A percentile compares a stretch with the other conserved stretches of the same genome.
phyloP scores from a whole-genome alignment of 441 rosid species.

The Erodium texanum region DNA sequence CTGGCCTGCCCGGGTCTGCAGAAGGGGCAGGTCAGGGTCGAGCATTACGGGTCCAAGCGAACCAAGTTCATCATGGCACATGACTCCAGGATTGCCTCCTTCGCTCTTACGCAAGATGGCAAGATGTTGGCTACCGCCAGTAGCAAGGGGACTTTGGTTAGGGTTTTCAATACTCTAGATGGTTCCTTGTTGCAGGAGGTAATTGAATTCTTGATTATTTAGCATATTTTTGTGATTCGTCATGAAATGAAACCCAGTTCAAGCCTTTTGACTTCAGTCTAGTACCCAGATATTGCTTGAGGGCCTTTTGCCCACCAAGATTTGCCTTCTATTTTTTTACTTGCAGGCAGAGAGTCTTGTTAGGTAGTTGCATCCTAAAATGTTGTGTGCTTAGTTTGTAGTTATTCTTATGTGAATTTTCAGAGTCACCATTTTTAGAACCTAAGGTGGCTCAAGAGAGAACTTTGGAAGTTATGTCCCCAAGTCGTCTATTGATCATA shows the following conservation, averaged over 20 bases:
- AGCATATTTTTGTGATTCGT: neutral
- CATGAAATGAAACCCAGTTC: no score
- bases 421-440: neutral
- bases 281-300: neutral
- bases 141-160: conserved; percentile 71
- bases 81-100: conserved; percentile 65
- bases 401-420: neutral
- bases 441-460: no score
- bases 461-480: neutral
- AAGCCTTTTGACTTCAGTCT: neutral
- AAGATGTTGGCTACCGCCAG: conserved; percentile 87
- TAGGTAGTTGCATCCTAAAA: neutral
- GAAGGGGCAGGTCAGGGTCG: conserved; percentile 68
- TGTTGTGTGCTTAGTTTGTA: neutral
- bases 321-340: no score
- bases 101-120: conserved; percentile 83
- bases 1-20: conserved; percentile 85
- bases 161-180: conserved; percentile 91
- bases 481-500: neutral
- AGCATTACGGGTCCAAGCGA: conserved; percentile 75
- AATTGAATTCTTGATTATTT: conserved; percentile 7
- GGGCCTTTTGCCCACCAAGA: neutral
- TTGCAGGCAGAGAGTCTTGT: neutral
- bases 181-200: conserved; percentile 90
- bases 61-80: conserved; percentile 68